These are phyloP conservation scores for Dillenia suffruticosa DNA, from an alignment of 164 flowering plant genomes.

Conservation along the genomic window DNA sequence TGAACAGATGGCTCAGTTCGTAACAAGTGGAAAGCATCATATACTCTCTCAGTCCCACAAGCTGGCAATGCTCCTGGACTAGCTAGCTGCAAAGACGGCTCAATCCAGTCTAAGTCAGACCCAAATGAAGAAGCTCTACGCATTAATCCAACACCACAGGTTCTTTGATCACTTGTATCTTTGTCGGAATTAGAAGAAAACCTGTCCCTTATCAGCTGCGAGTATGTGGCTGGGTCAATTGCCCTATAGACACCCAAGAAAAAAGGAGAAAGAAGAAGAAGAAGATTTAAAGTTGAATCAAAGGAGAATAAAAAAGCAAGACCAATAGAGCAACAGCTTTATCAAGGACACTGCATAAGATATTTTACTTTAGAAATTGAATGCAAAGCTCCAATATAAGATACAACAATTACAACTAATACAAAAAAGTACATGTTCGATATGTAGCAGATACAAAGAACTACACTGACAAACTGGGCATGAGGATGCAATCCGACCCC, in stretches of 20 bases:
- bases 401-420: no score
- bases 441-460: no score
- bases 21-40: slow-evolving; percentile 61
- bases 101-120: slow-evolving; percentile 61
- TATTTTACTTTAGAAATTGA: no score
- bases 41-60: slow-evolving; percentile 34
- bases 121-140: slow-evolving; percentile 23
- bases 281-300: no score
- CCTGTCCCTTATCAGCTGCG: slow-evolving; percentile 19
- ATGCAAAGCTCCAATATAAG: no score
- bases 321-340: no score
- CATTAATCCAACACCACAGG: slow-evolving; percentile 12
- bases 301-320: no score
- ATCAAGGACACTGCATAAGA: no score
- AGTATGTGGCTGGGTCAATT: slow-evolving; percentile 16
- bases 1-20: slow-evolving; percentile 66
- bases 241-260: slow-evolving; percentile 25
- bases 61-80: slow-evolving; percentile 25
- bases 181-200: slow-evolving; percentile 12
- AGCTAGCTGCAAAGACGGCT: slow-evolving; percentile 40
- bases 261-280: no score
- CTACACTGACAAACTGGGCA: no score
- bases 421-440: no score
- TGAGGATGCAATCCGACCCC: no score
- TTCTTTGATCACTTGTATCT: slow-evolving; percentile 11